Percentiles rank a stretch among this genome's conserved stretches.
Conservation (phyloP, 1,284 basidiomycete genomes). For the Ceratobasidium sp. region DNA sequence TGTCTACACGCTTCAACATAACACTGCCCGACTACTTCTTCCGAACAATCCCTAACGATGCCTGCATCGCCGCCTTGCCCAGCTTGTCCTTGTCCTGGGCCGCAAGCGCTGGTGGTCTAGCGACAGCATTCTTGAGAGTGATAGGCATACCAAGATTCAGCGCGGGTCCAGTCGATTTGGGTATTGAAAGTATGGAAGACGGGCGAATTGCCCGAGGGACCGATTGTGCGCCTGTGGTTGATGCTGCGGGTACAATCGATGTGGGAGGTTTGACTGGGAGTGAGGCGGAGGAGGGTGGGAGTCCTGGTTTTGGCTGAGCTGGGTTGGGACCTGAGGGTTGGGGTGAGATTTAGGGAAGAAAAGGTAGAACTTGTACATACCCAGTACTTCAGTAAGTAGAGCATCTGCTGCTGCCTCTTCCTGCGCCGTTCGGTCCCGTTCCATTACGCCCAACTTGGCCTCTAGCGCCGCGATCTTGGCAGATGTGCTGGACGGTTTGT, state of each 20-base stretch:
- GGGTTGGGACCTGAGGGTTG: conserved; percentile 18
- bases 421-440: conserved; percentile 49
- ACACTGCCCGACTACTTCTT: conserved; percentile 13
- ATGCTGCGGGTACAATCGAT: conserved; percentile 28
- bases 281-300: background rate
- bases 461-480: conserved; percentile 96
- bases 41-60: conserved; percentile 35
- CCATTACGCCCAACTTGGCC: conserved; percentile 88
- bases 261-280: conserved; percentile 40
- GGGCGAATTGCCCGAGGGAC: conserved; percentile 10
- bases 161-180: conserved; percentile 5
- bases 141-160: conserved; percentile 23
- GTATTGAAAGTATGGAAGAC: background rate
- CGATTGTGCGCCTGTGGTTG: conserved; percentile 23
- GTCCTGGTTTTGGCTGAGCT: background rate
- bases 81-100: conserved; percentile 27
- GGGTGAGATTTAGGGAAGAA: background rate
- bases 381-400: conserved; percentile 16
- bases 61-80: conserved; percentile 29
- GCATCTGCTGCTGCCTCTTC: conserved; percentile 20
- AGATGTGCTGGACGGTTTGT: conserved; percentile 71
- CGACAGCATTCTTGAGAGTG: conserved; percentile 23
- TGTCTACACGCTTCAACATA: too few species aligned
- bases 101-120: conserved; percentile 25
- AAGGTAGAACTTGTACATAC: background rate